Base-by-base conservation (phyloP, 768 basidiomycete species). In the Trametes maxima region DNA sequence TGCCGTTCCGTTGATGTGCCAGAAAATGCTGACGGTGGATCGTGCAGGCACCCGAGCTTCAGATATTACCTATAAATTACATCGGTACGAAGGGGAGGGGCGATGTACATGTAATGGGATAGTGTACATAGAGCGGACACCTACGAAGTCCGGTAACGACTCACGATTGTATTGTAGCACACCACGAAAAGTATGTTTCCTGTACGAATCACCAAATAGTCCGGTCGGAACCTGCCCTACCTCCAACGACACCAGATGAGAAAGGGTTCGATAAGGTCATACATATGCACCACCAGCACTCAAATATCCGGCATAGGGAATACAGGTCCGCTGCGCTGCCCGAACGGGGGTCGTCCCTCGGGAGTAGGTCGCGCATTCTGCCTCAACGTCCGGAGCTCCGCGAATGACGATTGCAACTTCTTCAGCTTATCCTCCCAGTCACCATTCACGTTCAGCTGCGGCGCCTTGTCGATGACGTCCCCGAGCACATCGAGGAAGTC, bases 41-140 rank as follows among this genome's bases (percentile, higher is more conserved):
- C 2, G 13, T 33, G 12, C 54, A 68, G 67, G 51, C 67, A 68
- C 33, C 65, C 67, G 14, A 59, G 39, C 43, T 68, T 66, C 49
- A 59, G 67, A 58, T 68, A 68, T 51, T 68, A 65, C 37, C 24
- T 62, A 28, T 65, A 48, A 44, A 3, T 2, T 42, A 25, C 36
- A 7, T 40, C 24, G 10, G 28, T 28, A 40, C 17, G 21, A 35
- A 19, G 46, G 22, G 46, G 24, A 14, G 22, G 46, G 21, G 10
- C 13, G 11, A 5, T 13, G 46, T 21, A 1, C 46, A 22, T 22
- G 46, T 24, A 24, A 47, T 47, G 46, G 24, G 46, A 47, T 47
- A 47, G 19, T 22, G 21, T 47, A 24, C 24, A 24, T n/a, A 55
- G 46, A 55, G 36, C 11, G 56, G 37, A 42, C 25, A 22, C 8